Conservation (phyloP, 225 moss, liverwort and hornwort genomes). For the Polytrichum commune region DNA sequence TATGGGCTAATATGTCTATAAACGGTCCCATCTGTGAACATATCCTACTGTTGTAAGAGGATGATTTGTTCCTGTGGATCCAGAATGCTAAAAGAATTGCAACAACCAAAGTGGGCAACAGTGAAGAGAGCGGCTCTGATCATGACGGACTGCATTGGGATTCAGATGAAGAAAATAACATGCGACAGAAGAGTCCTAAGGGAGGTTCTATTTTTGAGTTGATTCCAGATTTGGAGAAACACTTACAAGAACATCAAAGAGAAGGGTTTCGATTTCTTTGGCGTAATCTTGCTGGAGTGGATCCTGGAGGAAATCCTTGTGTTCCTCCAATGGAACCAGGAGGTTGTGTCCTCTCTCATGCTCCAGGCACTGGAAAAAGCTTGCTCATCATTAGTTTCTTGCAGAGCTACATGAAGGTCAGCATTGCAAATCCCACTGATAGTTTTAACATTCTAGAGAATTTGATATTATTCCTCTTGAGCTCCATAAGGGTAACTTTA, state of each 20-base stretch:
- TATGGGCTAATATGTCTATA: too few relatives aligned
- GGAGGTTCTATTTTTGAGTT: conserved; percentile 44
- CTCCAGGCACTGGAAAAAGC: conserved; percentile 94
- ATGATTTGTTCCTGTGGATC: background rate
- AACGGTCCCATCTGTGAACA: too few relatives aligned
- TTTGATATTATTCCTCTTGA: too few relatives aligned
- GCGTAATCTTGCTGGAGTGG: conserved; percentile 66
- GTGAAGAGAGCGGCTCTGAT: conserved; percentile 24
- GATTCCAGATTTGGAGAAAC: conserved; percentile 61
- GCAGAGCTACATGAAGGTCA: conserved; percentile 77
- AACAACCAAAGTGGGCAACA: conserved; percentile 22
- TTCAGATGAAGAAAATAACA: conserved; percentile 23
- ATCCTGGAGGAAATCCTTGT: conserved; percentile 30
- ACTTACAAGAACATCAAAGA: conserved; percentile 83
- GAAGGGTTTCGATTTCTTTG: conserved; percentile 91
- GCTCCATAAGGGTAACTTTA: background rate
- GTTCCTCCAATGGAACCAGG: conserved; percentile 48
- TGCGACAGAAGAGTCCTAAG: conserved; percentile 18
- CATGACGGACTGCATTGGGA: conserved; percentile 22
- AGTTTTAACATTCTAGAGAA: too few relatives aligned
- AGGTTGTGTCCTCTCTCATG: conserved; percentile 95
- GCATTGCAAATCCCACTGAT: background rate
- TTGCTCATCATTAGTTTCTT: conserved; percentile 87
- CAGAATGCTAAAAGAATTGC: conserved; percentile 44
- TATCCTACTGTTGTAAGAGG: background rate